Evolutionary conservation across 2,329 filamentous ascomycete species (phyloP).

Genomic region (Monilinia polystroma): DNA sequence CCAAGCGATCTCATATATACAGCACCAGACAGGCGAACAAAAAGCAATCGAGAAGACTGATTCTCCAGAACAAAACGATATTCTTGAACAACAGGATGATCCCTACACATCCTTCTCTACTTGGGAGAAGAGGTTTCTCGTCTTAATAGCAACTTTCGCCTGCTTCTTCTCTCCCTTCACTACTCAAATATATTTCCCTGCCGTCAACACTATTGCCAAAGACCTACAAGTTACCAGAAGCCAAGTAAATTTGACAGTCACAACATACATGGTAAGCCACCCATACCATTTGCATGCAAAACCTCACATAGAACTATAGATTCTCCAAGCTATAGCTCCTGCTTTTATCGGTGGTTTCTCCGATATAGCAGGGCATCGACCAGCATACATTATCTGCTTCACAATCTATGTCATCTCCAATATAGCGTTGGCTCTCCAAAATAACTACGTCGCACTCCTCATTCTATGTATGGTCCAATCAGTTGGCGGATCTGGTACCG

Average conservation of each 20-base stretch:
- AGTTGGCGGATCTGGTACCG: conserved; percentile 56
- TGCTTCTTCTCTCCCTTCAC: conserved; percentile 45
- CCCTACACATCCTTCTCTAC: conserved; percentile 36
- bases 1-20: not conserved
- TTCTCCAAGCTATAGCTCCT: conserved; percentile 59
- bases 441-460: conserved; percentile 51
- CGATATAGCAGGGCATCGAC: conserved; percentile 54
- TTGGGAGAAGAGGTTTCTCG: conserved; percentile 47
- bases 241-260: conserved; percentile 43
- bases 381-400: conserved; percentile 55
- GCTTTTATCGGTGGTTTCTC: conserved; percentile 56
- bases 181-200: conserved; percentile 55
- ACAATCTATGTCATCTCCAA: conserved; percentile 54
- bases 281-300: not conserved
- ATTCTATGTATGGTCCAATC: conserved; percentile 52
- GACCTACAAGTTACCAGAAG: conserved; percentile 47
- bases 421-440: conserved; percentile 52
- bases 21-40: not conserved
- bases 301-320: conserved; percentile 35
- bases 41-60: not conserved
- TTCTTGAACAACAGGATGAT: not conserved
- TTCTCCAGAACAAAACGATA: not conserved
- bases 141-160: conserved; percentile 42
- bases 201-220: conserved; percentile 49
- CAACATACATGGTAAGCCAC: conserved; percentile 42